Base-by-base conservation (phyloP, 2,329 filamentous ascomycete genomes). In the Aureobasidium pullulans region DNA sequence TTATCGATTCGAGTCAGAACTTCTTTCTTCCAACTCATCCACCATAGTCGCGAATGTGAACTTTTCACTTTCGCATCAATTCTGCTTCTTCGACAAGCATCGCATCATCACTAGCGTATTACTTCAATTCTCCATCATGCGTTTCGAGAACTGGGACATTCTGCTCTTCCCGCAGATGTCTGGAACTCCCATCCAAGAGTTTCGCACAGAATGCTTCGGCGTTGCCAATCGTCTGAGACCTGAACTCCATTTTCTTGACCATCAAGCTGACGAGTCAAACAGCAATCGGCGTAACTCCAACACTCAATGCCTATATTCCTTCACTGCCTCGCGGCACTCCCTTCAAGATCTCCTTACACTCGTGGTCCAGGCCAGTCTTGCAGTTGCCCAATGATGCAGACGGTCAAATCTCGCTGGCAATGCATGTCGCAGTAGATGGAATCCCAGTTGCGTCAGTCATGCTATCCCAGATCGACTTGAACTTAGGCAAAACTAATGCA, bases 71-170 rank as follows among this genome's bases (percentile, higher is more conserved):
- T 28, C 49, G 28, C 37, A 23, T 32, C 28, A 42, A 15, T 11
- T 36, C 39, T 53, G 13, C 23, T 13, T 32, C 5, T 16, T 36
- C 39, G 29, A 54, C 53, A 47, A 31, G 42, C 40, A n/a, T 28
- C 40, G 49, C 15, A 60, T 4, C 43, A 59, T 59, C 13, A 11
- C 40, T 59, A 52, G 48, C 57, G 39, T 53, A 59, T 53, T 37
- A 47, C 29, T 59, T 53, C 32, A 37, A 47, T 57, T 32, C 32
- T 23, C 66, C 72, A 79, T 66, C 63, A 95, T 96, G 90, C 85
- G 90, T 61, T 95, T 88, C 78, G 83, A 90, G 66, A 85, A 90
- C 68, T 95, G 90, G 90, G 90, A 96, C 68, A 82, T 94, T 59
- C 82, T 95, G 44, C 78, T 95, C 62, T 95, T 95, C 70, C 86